Conservation (phyloP, 1,284 basidiomycete genomes). For the Ceratorhiza oryzae-sativae region DNA sequence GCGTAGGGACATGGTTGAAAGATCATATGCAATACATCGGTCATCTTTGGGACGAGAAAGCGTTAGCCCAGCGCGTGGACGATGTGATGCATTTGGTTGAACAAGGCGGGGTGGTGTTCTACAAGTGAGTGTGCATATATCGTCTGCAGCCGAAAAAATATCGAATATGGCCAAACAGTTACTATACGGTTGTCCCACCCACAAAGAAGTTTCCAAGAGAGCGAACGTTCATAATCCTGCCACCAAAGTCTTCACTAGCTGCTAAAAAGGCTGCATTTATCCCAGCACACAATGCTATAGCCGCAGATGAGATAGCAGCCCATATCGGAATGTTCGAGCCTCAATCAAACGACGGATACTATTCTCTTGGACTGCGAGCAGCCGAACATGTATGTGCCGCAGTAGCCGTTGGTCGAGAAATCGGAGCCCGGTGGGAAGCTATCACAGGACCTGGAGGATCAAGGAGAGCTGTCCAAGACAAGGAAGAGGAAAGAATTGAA, state of each 20-base stretch:
- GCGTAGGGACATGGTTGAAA: conserved; percentile 67
- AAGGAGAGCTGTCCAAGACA: conserved; percentile 38
- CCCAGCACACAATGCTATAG: conserved; percentile 68
- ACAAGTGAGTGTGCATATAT: conserved; percentile 63
- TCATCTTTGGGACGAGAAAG: conserved; percentile 83
- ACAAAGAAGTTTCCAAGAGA: conserved; percentile 55
- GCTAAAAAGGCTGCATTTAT: conserved; percentile 60
- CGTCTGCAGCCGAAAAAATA: not conserved
- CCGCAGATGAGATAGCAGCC: conserved; percentile 82
- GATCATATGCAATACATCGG: conserved; percentile 93
- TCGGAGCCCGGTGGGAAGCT: conserved; percentile 34
- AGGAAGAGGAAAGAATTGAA: conserved; percentile 38
- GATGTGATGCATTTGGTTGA: conserved; percentile 66
- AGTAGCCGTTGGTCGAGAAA: conserved; percentile 46
- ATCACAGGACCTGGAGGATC: conserved; percentile 33
- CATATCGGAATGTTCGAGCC: conserved; percentile 90
- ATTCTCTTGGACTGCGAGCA: conserved; percentile 77
- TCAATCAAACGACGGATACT: conserved; percentile 88
- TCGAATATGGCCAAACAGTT: conserved; percentile 57
- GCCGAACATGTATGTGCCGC: conserved; percentile 52
- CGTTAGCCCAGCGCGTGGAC: conserved; percentile 68
- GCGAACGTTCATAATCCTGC: conserved; percentile 81
- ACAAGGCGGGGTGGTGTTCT: conserved; percentile 71
- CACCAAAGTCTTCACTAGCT: conserved; percentile 60
- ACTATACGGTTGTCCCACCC: conserved; percentile 77